Percentiles rank a stretch among this genome's conserved stretches.
Evolutionary conservation across 2,329 filamentous ascomycete genomes (phyloP).

Genomic region (Neofusicoccum cordaticola): DNA sequence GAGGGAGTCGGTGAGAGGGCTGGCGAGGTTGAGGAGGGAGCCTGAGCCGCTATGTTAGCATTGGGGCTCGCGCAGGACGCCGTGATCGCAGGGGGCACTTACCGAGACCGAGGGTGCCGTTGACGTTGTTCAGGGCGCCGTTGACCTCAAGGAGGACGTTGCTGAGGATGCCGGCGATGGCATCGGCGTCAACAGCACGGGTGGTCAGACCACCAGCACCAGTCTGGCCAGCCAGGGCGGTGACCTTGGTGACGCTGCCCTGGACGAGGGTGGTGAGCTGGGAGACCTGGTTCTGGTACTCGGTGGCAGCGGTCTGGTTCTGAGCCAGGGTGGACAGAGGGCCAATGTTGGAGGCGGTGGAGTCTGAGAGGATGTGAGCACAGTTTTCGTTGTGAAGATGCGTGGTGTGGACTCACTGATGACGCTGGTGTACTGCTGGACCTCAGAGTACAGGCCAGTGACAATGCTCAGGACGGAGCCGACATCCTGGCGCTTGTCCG

Average conservation of each 20-base stretch:
- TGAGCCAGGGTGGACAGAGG: neutral
- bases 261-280: neutral
- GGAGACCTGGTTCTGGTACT: neutral
- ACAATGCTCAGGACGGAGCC: neutral
- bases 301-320: slow-evolving; percentile 9
- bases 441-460: neutral
- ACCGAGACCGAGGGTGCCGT: slow-evolving; percentile 12
- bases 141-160: slow-evolving; percentile 13
- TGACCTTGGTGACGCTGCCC: neutral
- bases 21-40: slow-evolving; percentile 3
- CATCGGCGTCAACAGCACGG: neutral
- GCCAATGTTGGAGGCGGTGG: neutral
- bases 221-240: neutral
- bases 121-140: slow-evolving; percentile 10
- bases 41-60: neutral
- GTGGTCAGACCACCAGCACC: neutral
- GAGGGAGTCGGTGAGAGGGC: slow-evolving; percentile 7
- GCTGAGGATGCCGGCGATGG: slow-evolving; percentile 4
- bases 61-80: too few species aligned
- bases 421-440: neutral
- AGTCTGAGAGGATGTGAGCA: neutral
- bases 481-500: slow-evolving; percentile 12
- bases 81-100: neutral
- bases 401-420: slow-evolving; percentile 4
- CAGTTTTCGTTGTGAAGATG: neutral